Evolutionary conservation across 1,284 basidiomycete species (phyloP), one percentile per base, ranked within the genome.

Genomic region (Pulveroboletus sp.): DNA sequence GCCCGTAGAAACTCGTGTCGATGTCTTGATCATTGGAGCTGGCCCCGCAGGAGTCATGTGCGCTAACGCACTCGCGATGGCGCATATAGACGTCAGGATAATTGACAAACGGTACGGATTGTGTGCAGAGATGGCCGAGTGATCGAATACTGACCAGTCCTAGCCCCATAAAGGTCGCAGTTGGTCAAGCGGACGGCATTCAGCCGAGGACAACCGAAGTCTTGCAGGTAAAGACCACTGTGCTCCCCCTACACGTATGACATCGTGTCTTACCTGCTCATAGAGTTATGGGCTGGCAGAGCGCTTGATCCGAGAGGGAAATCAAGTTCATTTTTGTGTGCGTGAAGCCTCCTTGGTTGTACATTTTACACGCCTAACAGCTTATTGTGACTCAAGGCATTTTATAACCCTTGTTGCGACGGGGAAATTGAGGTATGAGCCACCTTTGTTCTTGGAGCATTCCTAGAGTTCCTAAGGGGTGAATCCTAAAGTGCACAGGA

Each of bases 151-250:
- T 47, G 24, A 60, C n/a, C 20, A 8, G 1, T 15, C 11, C 47
- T 15, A 89, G 86, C 59, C 78, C 84, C 7, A 62, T 60, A 10
- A 84, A 80, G 63, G 79, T 89, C 6, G 68, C 77, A 42, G 82
- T 83, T 12, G 90, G 89, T 7, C 88, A 91, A 65, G 89, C 88
- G 1, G 89, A 91, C 65, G 89, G 89, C 10, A 84, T 91, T 49
- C 86, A 89, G 66, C 86, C 87, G 0, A 80, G 89, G 36, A 88
- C 88, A 2, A 82, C 90, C 48, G 91, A 92, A 71, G 84, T 91
- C 4, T 72, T 92, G 18, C 85, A 89, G 79, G 86, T 83, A 66
- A 44, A 9, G 14, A 24, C 29, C 9, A 11, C n/a, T 20, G n/a
- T n/a, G 29, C 15, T 47, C 11, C 25, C 40, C 26, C 35, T 17